These are phyloP conservation scores for Torulaspora quercuum DNA, from an alignment of 805 yeast genomes.

Conservation along the genomic window DNA sequence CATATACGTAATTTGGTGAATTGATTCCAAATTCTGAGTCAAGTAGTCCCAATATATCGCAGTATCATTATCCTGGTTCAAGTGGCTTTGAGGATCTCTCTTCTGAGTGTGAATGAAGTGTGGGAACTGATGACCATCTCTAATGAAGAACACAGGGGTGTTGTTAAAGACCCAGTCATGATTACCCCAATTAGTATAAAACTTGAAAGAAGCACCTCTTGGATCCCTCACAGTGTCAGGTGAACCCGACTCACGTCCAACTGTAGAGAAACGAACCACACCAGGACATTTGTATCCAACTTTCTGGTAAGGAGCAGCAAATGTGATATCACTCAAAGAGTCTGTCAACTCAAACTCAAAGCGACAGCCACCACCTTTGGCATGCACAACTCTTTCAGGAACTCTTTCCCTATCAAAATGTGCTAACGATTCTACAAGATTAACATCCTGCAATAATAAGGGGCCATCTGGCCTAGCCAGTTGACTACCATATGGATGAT, in stretches of 20 bases:
- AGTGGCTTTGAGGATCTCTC: conserved; percentile 61
- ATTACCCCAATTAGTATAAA: conserved; percentile 81
- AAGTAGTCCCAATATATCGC: conserved; percentile 57
- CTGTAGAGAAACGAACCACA: conserved; percentile 63
- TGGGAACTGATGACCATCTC: conserved; percentile 77
- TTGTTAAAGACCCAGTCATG: conserved; percentile 82
- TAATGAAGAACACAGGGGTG: conserved; percentile 79
- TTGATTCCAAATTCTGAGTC: conserved; percentile 51
- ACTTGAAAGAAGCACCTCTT: conserved; percentile 76
- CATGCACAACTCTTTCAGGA: conserved; percentile 67
- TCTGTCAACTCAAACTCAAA: conserved; percentile 59
- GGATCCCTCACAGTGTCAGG: conserved; percentile 86
- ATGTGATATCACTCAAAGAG: conserved; percentile 50
- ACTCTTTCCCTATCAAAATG: conserved; percentile 63
- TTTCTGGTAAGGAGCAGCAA: conserved; percentile 42
- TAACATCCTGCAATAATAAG: conserved; percentile 54
- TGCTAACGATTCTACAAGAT: conserved; percentile 52
- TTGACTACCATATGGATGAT: conserved; percentile 54
- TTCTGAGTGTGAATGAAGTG: conserved; percentile 87
- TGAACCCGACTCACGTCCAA: conserved; percentile 80
- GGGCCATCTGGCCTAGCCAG: conserved; percentile 57
- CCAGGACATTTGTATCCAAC: conserved; percentile 44
- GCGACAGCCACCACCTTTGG: conserved; percentile 63
- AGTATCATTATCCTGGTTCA: conserved; percentile 45
- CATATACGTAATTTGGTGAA: conserved; percentile 55